Evolutionary conservation across 2,329 filamentous ascomycete genomes (phyloP), one percentile per base, ranked within the genome.

Genomic region (Cercospora canescens): DNA sequence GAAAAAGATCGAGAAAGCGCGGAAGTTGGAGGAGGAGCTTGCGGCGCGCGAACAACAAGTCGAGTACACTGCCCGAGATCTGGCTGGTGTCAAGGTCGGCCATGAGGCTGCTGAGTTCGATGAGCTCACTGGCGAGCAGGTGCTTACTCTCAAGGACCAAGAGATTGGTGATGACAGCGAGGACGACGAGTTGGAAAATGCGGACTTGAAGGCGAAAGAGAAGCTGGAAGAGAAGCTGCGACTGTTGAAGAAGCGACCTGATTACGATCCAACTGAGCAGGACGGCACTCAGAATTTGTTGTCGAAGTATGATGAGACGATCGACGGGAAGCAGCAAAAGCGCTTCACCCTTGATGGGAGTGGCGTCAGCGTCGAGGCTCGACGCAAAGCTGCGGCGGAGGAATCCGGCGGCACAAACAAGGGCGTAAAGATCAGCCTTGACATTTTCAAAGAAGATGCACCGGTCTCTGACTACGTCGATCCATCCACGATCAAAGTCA

Each of bases 251-350:
- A 93, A 93, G 79, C 92, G 90, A 76, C 90, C 91, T 0, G 89
- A 89, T 1, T 99, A 99, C 78, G 92, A 99, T 73, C 94, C 94
- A 0, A 90, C 92, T 67, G 88, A 90, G 64, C 82, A 89, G 35
- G 89, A 84, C 54, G 83, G 91, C 52, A 83, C 89, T 65, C 85
- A 85, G 18, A 86, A 86, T 6, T 88, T 99, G 26, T 81, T 99
- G 48, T 88, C 91, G 14, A 94, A 99, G 72, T 99, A 99, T 75
- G 95, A 98, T 73, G 95, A 98, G 70, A 94, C 97, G 75, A 96
- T 97, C 61, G 87, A 91, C 37, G 93, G 93, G 63, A 97, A 96
- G 80, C 95, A 96, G 81, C 68, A 86, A 63, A 97, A 96, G 77
- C 86, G 87, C 26, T 99, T 99, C 73, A 97, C 92, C 0, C 83